Evolutionary conservation across 1,284 basidiomycete genomes (phyloP), one percentile per base, ranked within the genome.

Genomic region (Sutorius eximius): DNA sequence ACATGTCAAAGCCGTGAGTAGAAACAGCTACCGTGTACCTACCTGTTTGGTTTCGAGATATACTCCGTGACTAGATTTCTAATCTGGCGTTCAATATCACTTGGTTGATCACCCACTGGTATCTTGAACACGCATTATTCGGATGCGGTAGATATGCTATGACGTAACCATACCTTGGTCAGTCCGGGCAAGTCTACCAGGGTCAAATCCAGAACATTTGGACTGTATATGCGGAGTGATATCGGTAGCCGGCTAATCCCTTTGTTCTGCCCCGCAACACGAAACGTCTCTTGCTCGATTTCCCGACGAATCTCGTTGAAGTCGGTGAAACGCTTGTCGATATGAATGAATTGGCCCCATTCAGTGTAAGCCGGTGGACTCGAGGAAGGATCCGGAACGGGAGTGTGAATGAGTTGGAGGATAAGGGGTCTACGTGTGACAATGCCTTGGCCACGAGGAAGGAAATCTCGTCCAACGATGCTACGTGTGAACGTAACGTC

Each of bases 241-340:
- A 98, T 98, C 6, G 96, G 95, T 52, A 98, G 74, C 72, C 95
- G 95, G 76, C 92, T 95, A 58, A 99, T 90, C 51, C 97, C 96
- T 77, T 98, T 99, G 76, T 99, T 99, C 79, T 98, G 95, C 0
- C 96, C 96, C 0, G 97, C 96, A 29, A 99, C 96, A 43, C 96
- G 81, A 72, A 91, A 95, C 3, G 97, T 99, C 79, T 99, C 97
- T 70, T 94, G 91, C 75, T 99, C 96, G 61, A 99, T 99, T 77
- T 99, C 97, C 61, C 89, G 89, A 37, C 95, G 82, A 62, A 99
- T 91, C 65, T 98, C 95, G 51, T 83, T 80, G 70, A 97, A 98
- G 70, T 98, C 95, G 45, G 93, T 95, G 75, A 96, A 98, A 48
- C 91, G 86, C 71, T 93, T 93, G 81, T 98, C 95, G 59, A 96